phyloP scores from a whole-genome alignment of 768 basidiomycete genomes.

The Calocera viscosa region DNA sequence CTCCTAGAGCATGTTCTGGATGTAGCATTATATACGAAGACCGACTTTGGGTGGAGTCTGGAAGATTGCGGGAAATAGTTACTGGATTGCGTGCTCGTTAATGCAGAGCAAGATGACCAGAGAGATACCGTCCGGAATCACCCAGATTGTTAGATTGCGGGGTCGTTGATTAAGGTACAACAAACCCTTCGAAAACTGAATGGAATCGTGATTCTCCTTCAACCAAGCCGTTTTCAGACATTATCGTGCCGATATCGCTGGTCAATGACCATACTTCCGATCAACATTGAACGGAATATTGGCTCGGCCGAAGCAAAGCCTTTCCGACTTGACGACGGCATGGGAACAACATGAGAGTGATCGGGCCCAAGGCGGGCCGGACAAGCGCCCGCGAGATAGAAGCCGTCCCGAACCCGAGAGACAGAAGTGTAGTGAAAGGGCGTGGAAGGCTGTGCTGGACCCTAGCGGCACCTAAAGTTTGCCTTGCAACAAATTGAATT shows the following conservation, averaged over 20 bases:
- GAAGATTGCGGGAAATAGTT: neutral
- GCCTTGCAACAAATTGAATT: neutral
- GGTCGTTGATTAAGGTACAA: neutral
- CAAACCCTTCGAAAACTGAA: neutral
- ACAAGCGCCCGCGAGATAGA: neutral
- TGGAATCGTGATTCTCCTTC: too few species aligned
- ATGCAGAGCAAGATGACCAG: neutral
- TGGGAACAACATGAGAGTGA: neutral
- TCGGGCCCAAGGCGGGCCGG: neutral
- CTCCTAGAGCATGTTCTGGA: neutral
- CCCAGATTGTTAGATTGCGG: neutral
- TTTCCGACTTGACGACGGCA: neutral
- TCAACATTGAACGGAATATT: too few species aligned
- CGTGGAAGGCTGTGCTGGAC: neutral
- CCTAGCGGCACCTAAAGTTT: neutral
- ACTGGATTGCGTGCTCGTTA: neutral
- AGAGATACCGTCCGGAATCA: neutral
- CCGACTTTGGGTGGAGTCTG: neutral
- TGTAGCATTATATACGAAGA: neutral
- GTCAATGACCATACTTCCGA: too few species aligned
- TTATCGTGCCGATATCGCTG: too few species aligned
- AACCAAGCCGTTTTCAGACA: neutral
- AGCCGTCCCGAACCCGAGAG: conserved; percentile 6
- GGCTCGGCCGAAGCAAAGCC: neutral
- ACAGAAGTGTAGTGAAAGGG: neutral